Evolutionary conservation across 139 green algal genomes (phyloP), one percentile per base, ranked within the genome.

Genomic region (Chlorella sorokiniana): DNA sequence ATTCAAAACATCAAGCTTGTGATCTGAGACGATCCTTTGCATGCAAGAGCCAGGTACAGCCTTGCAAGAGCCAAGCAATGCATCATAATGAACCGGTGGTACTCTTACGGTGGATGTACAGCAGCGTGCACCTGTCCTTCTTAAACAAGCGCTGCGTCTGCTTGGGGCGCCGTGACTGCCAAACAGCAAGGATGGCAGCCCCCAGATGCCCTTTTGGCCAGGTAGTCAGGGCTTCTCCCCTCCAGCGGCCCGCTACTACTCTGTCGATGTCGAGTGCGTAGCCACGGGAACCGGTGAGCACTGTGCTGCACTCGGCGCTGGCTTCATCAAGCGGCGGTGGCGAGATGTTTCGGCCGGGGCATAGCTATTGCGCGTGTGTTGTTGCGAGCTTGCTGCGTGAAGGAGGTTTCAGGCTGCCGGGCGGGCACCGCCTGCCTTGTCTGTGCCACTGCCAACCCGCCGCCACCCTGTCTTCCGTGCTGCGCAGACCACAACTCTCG

Each of bases 251-350:
- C 45, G 77, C 4, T 91, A 89, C 37, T 96, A 89, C 61, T 82
- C 63, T 56, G 90, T 98, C 16, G 95, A 98, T 79, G 95, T 98
- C 3, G 95, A 98, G 83, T 97, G 93, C 75, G 92, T 98, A 0
- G 95, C 95, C 0, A 97, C 92, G 0, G 94, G 91, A 11, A 86
- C n/a, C 29, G 73, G 73, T 73, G 9, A 45, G 64, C 33, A 45
- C 14, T 8, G 9, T 18, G 64, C 33, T 25, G 25, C 38, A n/a
- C 1, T 35, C 38, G 1, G 38, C 35, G 14, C 14, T 35, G 38
- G 67, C 63, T 23, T 14, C 14, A 31, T 18, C 63, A 44, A 64
- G 59, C 27, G 27, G 27, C 27, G 27, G 27, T 29, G 59, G 25
- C 16, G 27, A 1, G 25, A 37, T 7, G 27, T 10, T 23, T 4